phyloP scores from a whole-genome alignment of 2,329 filamentous ascomycete species.

The Penicillium nordicum region DNA sequence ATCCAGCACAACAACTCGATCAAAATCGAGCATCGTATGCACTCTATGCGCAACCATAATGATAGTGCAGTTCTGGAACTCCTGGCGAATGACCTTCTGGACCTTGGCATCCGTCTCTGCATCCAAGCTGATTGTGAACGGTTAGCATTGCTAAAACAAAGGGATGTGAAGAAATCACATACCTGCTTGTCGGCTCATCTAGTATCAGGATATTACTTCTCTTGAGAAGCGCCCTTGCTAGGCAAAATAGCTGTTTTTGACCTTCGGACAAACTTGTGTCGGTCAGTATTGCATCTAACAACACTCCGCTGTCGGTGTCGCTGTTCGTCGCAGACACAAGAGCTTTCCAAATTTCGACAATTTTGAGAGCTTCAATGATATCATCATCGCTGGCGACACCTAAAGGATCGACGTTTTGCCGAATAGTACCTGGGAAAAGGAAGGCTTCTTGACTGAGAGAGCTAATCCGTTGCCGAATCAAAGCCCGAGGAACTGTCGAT shows the following conservation, averaged over 20 bases:
- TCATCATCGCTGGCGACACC: conserved; percentile 11
- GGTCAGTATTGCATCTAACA: conserved; percentile 32
- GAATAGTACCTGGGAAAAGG: conserved; percentile 21
- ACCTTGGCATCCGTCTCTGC: conserved; percentile 14
- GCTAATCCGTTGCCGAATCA: conserved; percentile 20
- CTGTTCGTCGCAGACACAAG: conserved; percentile 13
- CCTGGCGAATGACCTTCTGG: conserved; percentile 13
- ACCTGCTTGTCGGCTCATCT: conserved; percentile 27
- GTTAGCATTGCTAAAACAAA: background rate
- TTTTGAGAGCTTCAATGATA: conserved; percentile 24
- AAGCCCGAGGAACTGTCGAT: conserved; percentile 14
- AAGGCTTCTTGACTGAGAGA: conserved; percentile 29
- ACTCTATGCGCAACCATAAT: conserved; percentile 20
- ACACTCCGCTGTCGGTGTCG: background rate
- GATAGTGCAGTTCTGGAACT: conserved; percentile 13
- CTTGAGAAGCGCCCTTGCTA: conserved; percentile 61
- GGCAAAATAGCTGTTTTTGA: conserved; percentile 69
- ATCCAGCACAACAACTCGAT: conserved; percentile 15
- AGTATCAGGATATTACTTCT: conserved; percentile 19
- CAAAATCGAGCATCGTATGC: conserved; percentile 16
- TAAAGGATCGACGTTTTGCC: conserved; percentile 31
- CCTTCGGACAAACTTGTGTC: conserved; percentile 62
- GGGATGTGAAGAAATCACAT: background rate
- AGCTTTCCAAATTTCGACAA: conserved; percentile 24
- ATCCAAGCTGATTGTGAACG: conserved; percentile 7